Conservation (phyloP, 2,329 filamentous ascomycete genomes). For the Dactylellina cionopaga region DNA sequence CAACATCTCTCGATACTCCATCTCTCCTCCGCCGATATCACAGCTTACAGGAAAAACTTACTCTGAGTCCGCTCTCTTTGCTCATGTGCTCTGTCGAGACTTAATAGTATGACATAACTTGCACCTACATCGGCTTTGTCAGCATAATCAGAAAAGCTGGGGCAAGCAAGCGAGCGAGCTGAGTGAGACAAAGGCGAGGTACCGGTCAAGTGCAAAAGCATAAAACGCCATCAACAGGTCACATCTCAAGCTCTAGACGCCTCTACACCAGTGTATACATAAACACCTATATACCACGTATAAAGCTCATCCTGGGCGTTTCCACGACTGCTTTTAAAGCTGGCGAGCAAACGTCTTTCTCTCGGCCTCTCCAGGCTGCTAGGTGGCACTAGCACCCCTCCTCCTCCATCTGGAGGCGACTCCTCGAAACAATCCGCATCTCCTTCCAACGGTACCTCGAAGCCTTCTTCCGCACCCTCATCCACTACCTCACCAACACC, state of each 20-base stretch:
- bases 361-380: conserved; percentile 53
- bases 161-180: conserved; percentile 20
- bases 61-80: too few relatives aligned
- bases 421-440: too few relatives aligned
- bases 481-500: conserved; percentile 27
- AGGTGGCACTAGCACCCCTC: conserved; percentile 42
- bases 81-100: too few relatives aligned
- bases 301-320: conserved; percentile 5
- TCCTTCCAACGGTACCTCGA: conserved; percentile 13
- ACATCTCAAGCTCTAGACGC: background rate
- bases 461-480: conserved; percentile 11
- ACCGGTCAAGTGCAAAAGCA: background rate
- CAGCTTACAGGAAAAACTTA: too few relatives aligned
- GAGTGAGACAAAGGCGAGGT: conserved; percentile 8
- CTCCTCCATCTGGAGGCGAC: conserved; percentile 26
- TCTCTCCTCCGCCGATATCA: too few relatives aligned
- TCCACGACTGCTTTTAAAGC: conserved; percentile 33
- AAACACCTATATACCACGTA: background rate
- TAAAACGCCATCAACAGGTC: background rate
- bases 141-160: conserved; percentile 16
- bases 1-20: background rate
- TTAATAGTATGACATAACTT: too few relatives aligned
- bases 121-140: conserved; percentile 16
- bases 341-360: conserved; percentile 53
- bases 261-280: background rate